Evolutionary conservation across 768 basidiomycete species (phyloP).

Genomic region (Gloeopeniophorella convolvens): DNA sequence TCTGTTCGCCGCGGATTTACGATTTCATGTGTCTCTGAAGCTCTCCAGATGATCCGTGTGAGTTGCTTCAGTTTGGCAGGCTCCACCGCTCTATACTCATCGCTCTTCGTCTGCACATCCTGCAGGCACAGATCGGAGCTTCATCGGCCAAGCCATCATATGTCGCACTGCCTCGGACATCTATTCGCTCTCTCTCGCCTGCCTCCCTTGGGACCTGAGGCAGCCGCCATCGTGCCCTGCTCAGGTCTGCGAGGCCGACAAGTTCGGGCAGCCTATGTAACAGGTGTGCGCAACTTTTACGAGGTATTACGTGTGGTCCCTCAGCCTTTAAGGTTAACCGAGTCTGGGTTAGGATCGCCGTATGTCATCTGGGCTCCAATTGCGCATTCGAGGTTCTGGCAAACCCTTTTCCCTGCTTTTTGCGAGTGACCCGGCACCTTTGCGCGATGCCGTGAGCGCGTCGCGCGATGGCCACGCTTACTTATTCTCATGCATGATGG

Average conservation of each 20-base stretch:
- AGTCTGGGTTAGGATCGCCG: not conserved
- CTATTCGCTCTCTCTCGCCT: not conserved
- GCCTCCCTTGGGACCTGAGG: not conserved
- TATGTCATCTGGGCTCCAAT: constrained; percentile 2
- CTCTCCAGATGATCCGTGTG: constrained; percentile 1
- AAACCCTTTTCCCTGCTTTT: constrained; percentile 2
- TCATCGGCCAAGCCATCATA: no score
- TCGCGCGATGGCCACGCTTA: constrained; percentile 6
- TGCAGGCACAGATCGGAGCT: not conserved
- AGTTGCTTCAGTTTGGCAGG: not conserved
- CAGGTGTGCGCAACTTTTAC: constrained; percentile 9
- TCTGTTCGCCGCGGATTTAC: constrained; percentile 2
- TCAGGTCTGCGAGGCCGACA: constrained; percentile 3
- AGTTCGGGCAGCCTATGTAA: constrained; percentile 9
- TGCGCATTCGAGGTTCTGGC: not conserved
- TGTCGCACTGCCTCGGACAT: not conserved
- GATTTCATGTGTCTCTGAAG: not conserved
- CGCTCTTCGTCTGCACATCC: not conserved
- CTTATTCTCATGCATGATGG: constrained; percentile 9
- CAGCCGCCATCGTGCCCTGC: not conserved
- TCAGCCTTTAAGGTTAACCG: constrained; percentile 11
- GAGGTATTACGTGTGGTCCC: constrained; percentile 13
- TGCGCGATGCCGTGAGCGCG: constrained; percentile 5
- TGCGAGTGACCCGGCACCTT: constrained; percentile 5
- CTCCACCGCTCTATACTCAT: not conserved